These are phyloP conservation scores for Talaromyces sp. DNA, from an alignment of 2,329 filamentous ascomycete genomes.

Conservation along the genomic window DNA sequence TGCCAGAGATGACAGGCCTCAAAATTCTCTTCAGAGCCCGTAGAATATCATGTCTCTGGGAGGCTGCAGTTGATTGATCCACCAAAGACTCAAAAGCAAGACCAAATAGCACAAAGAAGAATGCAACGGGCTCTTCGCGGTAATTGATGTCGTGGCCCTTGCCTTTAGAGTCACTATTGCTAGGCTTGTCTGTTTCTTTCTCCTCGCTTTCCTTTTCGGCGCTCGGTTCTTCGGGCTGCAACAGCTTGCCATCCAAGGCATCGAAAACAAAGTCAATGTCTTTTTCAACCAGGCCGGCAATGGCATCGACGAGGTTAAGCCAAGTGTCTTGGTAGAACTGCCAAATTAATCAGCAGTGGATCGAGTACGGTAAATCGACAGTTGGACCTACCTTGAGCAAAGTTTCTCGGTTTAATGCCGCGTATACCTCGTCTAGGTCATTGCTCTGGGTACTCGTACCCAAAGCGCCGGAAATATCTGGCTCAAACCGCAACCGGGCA, in stretches of 20 bases:
- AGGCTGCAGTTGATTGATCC: slow-evolving; percentile 71
- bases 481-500: slow-evolving; percentile 89
- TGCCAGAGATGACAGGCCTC: slow-evolving; percentile 89
- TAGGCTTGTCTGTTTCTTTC: slow-evolving; percentile 21
- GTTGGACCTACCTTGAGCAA: slow-evolving; percentile 65
- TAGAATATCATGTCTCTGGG: slow-evolving; percentile 85
- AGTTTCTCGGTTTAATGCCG: slow-evolving; percentile 90
- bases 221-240: slow-evolving; percentile 34
- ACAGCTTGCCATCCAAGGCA: slow-evolving; percentile 80
- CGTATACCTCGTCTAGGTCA: slow-evolving; percentile 90
- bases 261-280: slow-evolving; percentile 98
- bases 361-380: too few species aligned
- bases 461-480: slow-evolving; percentile 90
- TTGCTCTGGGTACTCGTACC: slow-evolving; percentile 79
- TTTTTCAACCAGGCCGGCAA: slow-evolving; percentile 94
- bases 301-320: slow-evolving; percentile 95
- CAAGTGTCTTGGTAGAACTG: slow-evolving; percentile 95
- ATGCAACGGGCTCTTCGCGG: slow-evolving; percentile 93
- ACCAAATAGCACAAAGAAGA: slow-evolving; percentile 98
- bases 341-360: background rate
- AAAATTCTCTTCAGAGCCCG: slow-evolving; percentile 92
- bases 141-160: slow-evolving; percentile 89
- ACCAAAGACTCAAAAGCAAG: slow-evolving; percentile 95
- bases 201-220: slow-evolving; percentile 3
- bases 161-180: slow-evolving; percentile 38